Percentiles rank a stretch among this genome's conserved stretches.
These are phyloP conservation scores for Saccharomyces kudriavzevii DNA, from an alignment of 805 yeast genomes.

Conservation along the genomic window DNA sequence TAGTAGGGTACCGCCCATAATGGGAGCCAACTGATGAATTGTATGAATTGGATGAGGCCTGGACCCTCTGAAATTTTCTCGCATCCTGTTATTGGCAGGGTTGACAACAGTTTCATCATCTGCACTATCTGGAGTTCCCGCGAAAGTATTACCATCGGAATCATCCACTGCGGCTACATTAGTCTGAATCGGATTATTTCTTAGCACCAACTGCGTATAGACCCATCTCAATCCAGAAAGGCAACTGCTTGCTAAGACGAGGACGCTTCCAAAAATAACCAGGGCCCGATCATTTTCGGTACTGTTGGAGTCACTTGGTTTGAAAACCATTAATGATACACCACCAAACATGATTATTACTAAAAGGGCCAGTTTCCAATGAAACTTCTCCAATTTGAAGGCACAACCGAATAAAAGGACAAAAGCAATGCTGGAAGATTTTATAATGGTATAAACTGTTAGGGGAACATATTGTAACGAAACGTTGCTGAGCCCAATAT, in stretches of 20 bases:
- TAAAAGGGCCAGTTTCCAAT: constrained; percentile 57
- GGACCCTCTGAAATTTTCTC: constrained; percentile 1
- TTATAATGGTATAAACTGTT: constrained; percentile 85
- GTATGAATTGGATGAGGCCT: constrained; percentile 71
- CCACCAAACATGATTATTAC: constrained; percentile 76
- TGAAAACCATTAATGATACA: constrained; percentile 79
- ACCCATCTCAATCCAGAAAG: constrained; percentile 94
- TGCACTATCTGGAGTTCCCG: neutral
- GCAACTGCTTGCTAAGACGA: constrained; percentile 71
- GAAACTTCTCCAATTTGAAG: constrained; percentile 68
- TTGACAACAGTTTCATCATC: constrained; percentile 3
- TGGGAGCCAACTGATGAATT: constrained; percentile 75
- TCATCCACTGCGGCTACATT: neutral
- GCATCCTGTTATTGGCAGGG: neutral
- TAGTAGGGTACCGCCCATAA: constrained; percentile 61
- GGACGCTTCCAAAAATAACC: constrained; percentile 49
- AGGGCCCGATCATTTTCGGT: constrained; percentile 13
- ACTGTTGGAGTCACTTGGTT: constrained; percentile 27
- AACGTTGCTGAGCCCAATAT: constrained; percentile 85
- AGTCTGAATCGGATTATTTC: constrained; percentile 36
- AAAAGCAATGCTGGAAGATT: constrained; percentile 80
- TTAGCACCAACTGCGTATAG: constrained; percentile 74
- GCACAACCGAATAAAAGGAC: constrained; percentile 82
- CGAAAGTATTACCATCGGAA: neutral
- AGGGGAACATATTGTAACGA: constrained; percentile 73